Percentiles rank a stretch among this genome's conserved stretches.
Conservation (phyloP, 2,329 filamentous ascomycete genomes). For the Microascus cirrosus region DNA sequence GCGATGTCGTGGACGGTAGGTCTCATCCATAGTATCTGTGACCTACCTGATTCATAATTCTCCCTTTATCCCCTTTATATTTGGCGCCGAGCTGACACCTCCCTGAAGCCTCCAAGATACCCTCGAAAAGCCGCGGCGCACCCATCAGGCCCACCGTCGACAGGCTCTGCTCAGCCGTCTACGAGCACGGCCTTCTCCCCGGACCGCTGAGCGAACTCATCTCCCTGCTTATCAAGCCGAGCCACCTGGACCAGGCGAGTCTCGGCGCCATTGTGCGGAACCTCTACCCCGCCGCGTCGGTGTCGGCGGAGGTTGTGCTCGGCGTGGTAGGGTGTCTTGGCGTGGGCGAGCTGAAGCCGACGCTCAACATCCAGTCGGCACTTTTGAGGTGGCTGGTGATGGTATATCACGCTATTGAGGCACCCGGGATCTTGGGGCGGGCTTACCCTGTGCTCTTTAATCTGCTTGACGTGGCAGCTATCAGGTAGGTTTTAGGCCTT, state of each 20-base stretch:
- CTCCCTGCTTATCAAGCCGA: slow-evolving; percentile 54
- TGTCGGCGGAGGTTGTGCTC: slow-evolving; percentile 50
- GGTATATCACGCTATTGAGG: slow-evolving; percentile 60
- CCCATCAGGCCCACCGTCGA: slow-evolving; percentile 55
- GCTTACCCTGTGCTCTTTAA: slow-evolving; percentile 72
- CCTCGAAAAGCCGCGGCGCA: slow-evolving; percentile 53
- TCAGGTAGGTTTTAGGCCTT: slow-evolving; percentile 36
- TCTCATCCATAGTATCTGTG: neutral
- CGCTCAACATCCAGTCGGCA: slow-evolving; percentile 56
- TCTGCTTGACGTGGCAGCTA: slow-evolving; percentile 67
- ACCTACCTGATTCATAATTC: neutral
- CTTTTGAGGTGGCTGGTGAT: slow-evolving; percentile 71
- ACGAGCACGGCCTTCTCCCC: slow-evolving; percentile 55
- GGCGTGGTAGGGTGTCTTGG: slow-evolving; percentile 64
- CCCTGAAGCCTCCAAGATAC: slow-evolving; percentile 40
- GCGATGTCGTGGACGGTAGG: slow-evolving; percentile 19
- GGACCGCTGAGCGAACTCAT: slow-evolving; percentile 51
- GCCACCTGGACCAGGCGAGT: slow-evolving; percentile 65
- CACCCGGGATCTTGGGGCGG: slow-evolving; percentile 50
- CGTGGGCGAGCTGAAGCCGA: slow-evolving; percentile 65
- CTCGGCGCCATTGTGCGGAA: slow-evolving; percentile 58
- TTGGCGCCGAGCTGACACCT: neutral
- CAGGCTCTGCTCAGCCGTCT: slow-evolving; percentile 49
- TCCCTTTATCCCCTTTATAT: no score
- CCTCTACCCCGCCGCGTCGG: slow-evolving; percentile 59